Conservation (phyloP, 2,329 filamentous ascomycete species). For the Oidium heveae region DNA sequence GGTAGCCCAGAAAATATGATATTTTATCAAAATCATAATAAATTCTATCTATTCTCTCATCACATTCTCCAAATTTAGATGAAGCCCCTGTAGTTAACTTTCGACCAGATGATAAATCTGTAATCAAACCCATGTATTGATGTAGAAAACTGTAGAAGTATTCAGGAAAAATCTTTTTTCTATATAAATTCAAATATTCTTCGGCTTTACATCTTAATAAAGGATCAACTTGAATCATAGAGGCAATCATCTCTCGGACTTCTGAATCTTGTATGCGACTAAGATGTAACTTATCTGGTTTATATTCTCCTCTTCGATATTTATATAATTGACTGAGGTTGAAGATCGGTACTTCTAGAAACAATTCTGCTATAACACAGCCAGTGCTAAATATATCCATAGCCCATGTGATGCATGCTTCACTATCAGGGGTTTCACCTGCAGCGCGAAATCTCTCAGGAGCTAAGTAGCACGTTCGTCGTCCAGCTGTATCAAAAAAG, state of each 20-base stretch:
- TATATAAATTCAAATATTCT: conserved; percentile 82
- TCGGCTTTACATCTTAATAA: conserved; percentile 81
- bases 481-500: conserved; percentile 82
- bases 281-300: conserved; percentile 57
- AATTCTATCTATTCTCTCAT: conserved; percentile 81
- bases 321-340: conserved; percentile 90
- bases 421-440: conserved; percentile 36
- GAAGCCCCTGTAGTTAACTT: conserved; percentile 40
- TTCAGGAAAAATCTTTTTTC: conserved; percentile 71
- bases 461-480: conserved; percentile 82
- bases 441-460: conserved; percentile 70
- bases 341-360: conserved; percentile 89
- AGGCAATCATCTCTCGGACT: conserved; percentile 65
- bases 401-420: conserved; percentile 54
- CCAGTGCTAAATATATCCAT: conserved; percentile 98
- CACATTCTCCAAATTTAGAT: conserved; percentile 60
- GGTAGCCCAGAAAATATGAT: conserved; percentile 70
- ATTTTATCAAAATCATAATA: conserved; percentile 96
- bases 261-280: conserved; percentile 71
- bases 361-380: conserved; percentile 89
- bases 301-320: conserved; percentile 79
- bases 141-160: conserved; percentile 97
- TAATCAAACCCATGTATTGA: conserved; percentile 91
- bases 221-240: conserved; percentile 91
- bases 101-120: conserved; percentile 63